Conservation (phyloP, 2,329 filamentous ascomycete species). For the Mariannaea elegans region DNA sequence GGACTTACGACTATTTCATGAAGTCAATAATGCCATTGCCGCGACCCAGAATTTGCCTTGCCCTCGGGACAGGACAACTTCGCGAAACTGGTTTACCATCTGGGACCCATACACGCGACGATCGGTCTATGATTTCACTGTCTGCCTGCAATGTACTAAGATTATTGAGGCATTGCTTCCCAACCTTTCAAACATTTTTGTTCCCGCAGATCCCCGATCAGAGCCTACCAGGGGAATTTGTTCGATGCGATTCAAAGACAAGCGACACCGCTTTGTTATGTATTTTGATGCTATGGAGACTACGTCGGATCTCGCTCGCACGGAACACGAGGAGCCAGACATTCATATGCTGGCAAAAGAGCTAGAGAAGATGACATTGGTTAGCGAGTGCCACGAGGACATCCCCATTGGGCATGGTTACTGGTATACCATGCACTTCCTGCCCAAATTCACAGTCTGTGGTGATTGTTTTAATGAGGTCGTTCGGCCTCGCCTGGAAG, state of each 20-base stretch:
- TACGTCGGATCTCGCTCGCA: constrained; percentile 60
- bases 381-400: constrained; percentile 73
- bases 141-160: constrained; percentile 78
- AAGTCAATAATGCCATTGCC: constrained; percentile 67
- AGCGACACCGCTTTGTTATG: constrained; percentile 62
- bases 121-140: constrained; percentile 74
- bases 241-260: constrained; percentile 68
- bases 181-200: constrained; percentile 73
- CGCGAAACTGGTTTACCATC: constrained; percentile 79
- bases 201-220: constrained; percentile 57
- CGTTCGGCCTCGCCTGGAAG: constrained; percentile 72
- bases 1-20: constrained; percentile 74
- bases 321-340: constrained; percentile 59
- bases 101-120: constrained; percentile 71
- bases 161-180: constrained; percentile 80
- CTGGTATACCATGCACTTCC: constrained; percentile 81
- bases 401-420: constrained; percentile 66
- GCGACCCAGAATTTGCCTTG: constrained; percentile 65
- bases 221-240: constrained; percentile 66
- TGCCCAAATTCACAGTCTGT: constrained; percentile 85
- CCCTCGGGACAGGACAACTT: constrained; percentile 61
- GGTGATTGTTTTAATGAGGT: constrained; percentile 86
- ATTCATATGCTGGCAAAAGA: constrained; percentile 70
- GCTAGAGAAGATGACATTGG: constrained; percentile 64
- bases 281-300: constrained; percentile 71